These are phyloP conservation scores for Colletotrichum neosansevieriae DNA, from an alignment of 2,329 filamentous ascomycete genomes.

Conservation along the genomic window DNA sequence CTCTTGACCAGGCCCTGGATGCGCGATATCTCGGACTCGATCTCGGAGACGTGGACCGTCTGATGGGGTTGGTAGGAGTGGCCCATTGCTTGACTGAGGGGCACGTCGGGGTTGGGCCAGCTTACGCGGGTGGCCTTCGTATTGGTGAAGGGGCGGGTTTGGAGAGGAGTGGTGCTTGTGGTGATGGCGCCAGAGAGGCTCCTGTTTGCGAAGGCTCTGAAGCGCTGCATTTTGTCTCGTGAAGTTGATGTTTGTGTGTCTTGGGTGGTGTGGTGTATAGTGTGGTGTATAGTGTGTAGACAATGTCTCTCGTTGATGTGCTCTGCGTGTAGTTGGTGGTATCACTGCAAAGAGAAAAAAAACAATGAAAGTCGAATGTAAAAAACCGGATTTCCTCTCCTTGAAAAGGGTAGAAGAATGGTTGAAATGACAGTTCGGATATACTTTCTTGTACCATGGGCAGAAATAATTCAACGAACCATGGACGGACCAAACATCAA, in stretches of 20 bases:
- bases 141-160: background rate
- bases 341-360: too few relatives aligned
- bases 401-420: too few relatives aligned
- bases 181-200: background rate
- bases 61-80: background rate
- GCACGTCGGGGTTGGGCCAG: background rate
- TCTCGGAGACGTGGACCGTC: constrained; percentile 5
- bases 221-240: background rate
- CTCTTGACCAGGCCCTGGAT: background rate
- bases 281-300: background rate
- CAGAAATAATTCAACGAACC: too few relatives aligned
- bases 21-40: background rate
- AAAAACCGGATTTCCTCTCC: too few relatives aligned
- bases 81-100: background rate
- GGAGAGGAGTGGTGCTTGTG: background rate
- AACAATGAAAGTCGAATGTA: too few relatives aligned
- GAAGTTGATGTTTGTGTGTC: background rate
- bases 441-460: too few relatives aligned
- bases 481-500: too few relatives aligned
- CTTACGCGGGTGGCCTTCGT: background rate
- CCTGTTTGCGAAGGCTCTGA: background rate
- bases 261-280: too few relatives aligned
- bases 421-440: too few relatives aligned
- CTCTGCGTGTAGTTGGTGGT: too few relatives aligned
- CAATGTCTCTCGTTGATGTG: background rate